These are phyloP conservation scores for Roridomyces roridus DNA, from an alignment of 768 basidiomycete genomes.

Conservation along the genomic window DNA sequence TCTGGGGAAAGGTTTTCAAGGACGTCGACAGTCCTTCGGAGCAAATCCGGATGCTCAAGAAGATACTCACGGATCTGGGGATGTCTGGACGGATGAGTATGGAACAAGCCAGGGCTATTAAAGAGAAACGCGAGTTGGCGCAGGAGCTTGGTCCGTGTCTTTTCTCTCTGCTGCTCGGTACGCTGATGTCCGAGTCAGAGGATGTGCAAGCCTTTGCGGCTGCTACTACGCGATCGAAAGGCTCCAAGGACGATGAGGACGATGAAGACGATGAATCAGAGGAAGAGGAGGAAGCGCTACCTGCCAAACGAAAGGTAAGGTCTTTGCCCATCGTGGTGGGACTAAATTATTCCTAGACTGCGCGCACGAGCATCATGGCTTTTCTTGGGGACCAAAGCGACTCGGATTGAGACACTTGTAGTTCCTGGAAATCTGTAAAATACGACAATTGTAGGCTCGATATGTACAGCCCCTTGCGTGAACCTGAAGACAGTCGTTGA, in stretches of 20 bases:
- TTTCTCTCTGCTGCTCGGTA: neutral
- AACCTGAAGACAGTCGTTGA: too few species aligned
- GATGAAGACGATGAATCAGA: conserved; percentile 33
- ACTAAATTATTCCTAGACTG: too few species aligned
- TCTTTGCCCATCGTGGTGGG: neutral
- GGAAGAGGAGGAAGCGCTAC: conserved; percentile 37
- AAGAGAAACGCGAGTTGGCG: conserved; percentile 73
- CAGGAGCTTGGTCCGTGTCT: conserved; percentile 73
- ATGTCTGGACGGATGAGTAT: conserved; percentile 81
- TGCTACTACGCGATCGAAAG: conserved; percentile 39
- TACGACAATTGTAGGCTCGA: neutral
- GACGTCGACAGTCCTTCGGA: conserved; percentile 59
- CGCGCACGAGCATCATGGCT: conserved; percentile 68
- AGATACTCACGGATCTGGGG: conserved; percentile 73
- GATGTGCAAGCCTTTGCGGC: conserved; percentile 78
- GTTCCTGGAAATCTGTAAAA: too few species aligned
- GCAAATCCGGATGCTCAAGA: conserved; percentile 69
- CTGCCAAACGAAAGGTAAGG: conserved; percentile 51
- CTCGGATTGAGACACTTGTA: conserved; percentile 29
- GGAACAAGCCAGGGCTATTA: conserved; percentile 83
- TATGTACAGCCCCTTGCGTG: too few species aligned
- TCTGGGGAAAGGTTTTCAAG: conserved; percentile 78
- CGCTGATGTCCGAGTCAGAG: conserved; percentile 47
- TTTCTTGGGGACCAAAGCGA: conserved; percentile 79
- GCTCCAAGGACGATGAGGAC: conserved; percentile 27